Conservation (phyloP, 495 filamentous ascomycete genomes). For the Penicillium subrubescens region DNA sequence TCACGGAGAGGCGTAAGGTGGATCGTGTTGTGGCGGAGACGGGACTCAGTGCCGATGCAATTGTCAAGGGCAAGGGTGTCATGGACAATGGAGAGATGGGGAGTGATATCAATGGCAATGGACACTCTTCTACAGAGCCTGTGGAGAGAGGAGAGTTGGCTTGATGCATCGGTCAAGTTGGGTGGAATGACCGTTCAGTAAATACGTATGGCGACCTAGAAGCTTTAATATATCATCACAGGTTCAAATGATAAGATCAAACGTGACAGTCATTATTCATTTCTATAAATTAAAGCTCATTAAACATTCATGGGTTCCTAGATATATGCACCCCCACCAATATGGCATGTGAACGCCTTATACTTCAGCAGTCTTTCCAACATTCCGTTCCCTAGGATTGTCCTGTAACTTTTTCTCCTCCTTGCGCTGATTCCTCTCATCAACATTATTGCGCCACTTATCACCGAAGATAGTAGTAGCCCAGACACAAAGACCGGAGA, state of each 20-base stretch:
- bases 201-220: not conserved
- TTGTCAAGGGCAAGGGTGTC: constrained; percentile 16
- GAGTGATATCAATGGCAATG: not conserved
- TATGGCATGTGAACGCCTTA: not conserved
- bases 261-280: not conserved
- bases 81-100: constrained; percentile 4
- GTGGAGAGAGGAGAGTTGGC: not conserved
- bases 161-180: not conserved
- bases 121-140: not conserved
- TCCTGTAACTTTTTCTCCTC: not conserved
- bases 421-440: constrained; percentile 37
- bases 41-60: constrained; percentile 17
- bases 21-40: constrained; percentile 30
- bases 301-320: not conserved
- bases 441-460: constrained; percentile 55
- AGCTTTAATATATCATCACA: not conserved
- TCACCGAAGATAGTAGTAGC: constrained; percentile 55
- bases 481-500: constrained; percentile 46
- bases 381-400: not conserved
- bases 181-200: not conserved
- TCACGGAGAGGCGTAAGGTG: constrained; percentile 41
- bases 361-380: constrained; percentile 16
- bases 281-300: not conserved
- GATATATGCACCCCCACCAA: not conserved
- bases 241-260: not conserved